Base-by-base conservation (phyloP, 108 stramenopile species). In the Chaetoceros tenuissimus region DNA sequence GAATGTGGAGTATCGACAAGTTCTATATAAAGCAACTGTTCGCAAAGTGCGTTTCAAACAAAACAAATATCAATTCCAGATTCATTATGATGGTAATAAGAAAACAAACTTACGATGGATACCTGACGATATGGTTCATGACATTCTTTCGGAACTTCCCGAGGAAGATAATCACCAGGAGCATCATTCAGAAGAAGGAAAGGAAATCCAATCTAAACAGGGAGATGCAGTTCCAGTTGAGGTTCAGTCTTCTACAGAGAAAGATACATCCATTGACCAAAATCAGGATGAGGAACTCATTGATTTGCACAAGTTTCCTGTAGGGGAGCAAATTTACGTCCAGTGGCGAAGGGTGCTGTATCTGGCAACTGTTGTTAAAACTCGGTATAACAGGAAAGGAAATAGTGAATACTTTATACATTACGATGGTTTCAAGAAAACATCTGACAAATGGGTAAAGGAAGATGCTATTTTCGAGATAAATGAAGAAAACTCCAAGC, bases 71-170 rank as follows among this genome's bases (percentile, higher is more conserved):
- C 60, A 66, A 44, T 75, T 67, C 55, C 65, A 66, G 3, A 75
- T 75, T 25, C 74, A 75, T 54, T 75, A 75, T 29, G 74, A 75
- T 51, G 74, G 74, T 5, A 75, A 75, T 46, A 75, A 71, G 49
- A 75, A 63, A 46, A 60, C 74, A 3, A 75, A 75, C 40, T 65
- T 75, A 3, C 69, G 70, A 47, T 75, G 74, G 74, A 44, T 75
- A 20, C 51, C 69, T n/a, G 27, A 57, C 28, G 59, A 69, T n/a
- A 57, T 53, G 2, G 60, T 74, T 24, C 34, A 40, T 40, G 28
- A 51, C 16, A 46, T 69, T 28, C 69, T 74, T 54, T 55, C 69
- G 34, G 50, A 28, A 7, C n/a, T n/a, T n/a, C n/a, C n/a, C n/a
- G n/a, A n/a, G n/a, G n/a, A n/a, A n/a, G n/a, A n/a, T n/a, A n/a